phyloP scores from a whole-genome alignment of 176 grass and related monocot species.

The Olyra latifolia region DNA sequence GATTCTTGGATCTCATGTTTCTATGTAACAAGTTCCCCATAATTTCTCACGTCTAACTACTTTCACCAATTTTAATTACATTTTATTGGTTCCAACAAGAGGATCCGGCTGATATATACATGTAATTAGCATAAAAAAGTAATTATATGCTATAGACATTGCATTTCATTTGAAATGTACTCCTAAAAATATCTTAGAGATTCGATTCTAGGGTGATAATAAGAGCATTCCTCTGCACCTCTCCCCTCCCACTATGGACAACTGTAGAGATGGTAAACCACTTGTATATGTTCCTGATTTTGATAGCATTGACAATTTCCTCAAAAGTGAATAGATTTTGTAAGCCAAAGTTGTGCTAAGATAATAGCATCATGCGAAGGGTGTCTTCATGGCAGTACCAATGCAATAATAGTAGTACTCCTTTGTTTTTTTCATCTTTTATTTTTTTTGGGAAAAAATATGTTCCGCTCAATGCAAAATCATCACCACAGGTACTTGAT shows the following conservation, averaged over 20 bases:
- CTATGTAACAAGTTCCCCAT: background rate
- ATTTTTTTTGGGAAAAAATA: slow-evolving; percentile 30
- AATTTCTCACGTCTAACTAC: background rate
- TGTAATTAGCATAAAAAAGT: background rate
- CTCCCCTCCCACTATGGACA: too few species aligned
- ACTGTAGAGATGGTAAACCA: background rate
- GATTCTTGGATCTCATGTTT: background rate
- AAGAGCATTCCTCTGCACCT: background rate
- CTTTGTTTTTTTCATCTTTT: slow-evolving; percentile 36
- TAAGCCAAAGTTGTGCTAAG: background rate
- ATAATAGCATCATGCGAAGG: slow-evolving; percentile 8
- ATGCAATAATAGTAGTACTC: slow-evolving; percentile 10
- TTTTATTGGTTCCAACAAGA: background rate
- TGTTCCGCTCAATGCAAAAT: background rate
- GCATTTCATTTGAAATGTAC: background rate
- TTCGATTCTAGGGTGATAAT: background rate
- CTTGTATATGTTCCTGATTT: background rate
- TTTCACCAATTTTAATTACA: background rate
- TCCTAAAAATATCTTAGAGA: background rate
- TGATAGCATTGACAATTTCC: background rate
- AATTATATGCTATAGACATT: background rate
- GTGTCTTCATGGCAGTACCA: background rate
- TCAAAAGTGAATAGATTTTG: slow-evolving; percentile 2
- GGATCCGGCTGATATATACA: background rate
- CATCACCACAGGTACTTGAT: slow-evolving; percentile 16